phyloP scores from a whole-genome alignment of 73 alveolate species.

The Urostyla sp. region DNA sequence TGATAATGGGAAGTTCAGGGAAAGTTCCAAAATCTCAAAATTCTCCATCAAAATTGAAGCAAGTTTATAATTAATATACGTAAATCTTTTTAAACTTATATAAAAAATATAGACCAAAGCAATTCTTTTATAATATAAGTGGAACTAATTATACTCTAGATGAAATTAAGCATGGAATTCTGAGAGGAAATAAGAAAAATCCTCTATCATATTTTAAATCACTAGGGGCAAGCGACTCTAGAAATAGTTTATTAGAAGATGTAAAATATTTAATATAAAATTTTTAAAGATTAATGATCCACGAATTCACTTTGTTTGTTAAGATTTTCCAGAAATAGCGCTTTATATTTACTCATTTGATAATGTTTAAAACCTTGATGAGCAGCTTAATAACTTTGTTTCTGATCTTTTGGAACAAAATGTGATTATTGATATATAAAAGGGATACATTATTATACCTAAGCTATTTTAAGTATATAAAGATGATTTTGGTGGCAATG shows the following conservation, averaged over 20 bases:
- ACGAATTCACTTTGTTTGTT: slow-evolving; percentile 1
- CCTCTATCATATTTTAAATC: slow-evolving; percentile 48
- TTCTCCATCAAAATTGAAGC: too few species aligned
- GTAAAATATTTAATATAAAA: too few species aligned
- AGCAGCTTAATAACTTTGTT: slow-evolving; percentile 20
- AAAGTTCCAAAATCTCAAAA: neutral
- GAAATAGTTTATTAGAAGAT: slow-evolving; percentile 20
- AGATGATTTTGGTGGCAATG: slow-evolving; percentile 60
- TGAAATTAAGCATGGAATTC: slow-evolving; percentile 87
- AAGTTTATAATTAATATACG: too few species aligned
- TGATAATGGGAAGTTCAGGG: slow-evolving; percentile 55
- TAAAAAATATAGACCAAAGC: slow-evolving; percentile 8
- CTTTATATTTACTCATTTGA: neutral
- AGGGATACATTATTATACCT: slow-evolving; percentile 54
- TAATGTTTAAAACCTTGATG: too few species aligned
- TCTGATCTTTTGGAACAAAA: slow-evolving; percentile 51
- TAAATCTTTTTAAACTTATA: too few species aligned
- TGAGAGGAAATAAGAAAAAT: slow-evolving; percentile 75
- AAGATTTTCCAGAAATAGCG: slow-evolving; percentile 21
- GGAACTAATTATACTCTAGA: slow-evolving; percentile 69
- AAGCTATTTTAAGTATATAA: slow-evolving; percentile 48
- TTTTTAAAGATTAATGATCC: slow-evolving; percentile 39
- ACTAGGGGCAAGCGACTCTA: slow-evolving; percentile 22
- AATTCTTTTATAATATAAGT: slow-evolving; percentile 70
- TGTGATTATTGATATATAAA: slow-evolving; percentile 22